These are phyloP conservation scores for Bacterosira constricta DNA, from an alignment of 108 stramenopile genomes.

Conservation along the genomic window DNA sequence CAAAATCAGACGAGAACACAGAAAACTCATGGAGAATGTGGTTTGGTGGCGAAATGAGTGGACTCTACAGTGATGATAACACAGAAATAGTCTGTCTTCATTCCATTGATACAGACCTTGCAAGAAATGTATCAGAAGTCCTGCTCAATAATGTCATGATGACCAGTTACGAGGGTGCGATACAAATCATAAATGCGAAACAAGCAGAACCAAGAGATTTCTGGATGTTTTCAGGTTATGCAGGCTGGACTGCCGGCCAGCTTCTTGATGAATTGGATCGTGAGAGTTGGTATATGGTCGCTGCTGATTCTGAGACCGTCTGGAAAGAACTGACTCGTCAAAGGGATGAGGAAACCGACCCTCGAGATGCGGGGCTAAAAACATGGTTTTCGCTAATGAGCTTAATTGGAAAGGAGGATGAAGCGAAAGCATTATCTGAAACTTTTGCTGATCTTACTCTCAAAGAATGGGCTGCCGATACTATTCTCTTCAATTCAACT, in stretches of 20 bases:
- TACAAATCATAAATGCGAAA: constrained; percentile 35
- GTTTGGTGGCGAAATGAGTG: constrained; percentile 66
- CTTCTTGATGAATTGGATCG: constrained; percentile 53
- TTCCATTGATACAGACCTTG: constrained; percentile 28
- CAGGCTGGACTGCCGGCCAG: constrained; percentile 61
- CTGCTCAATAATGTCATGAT: constrained; percentile 45
- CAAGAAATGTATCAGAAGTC: constrained; percentile 42
- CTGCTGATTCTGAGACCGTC: constrained; percentile 40
- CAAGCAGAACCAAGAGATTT: constrained; percentile 37
- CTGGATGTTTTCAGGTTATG: constrained; percentile 57
- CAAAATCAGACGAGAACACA: constrained; percentile 3
- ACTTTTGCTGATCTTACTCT: constrained; percentile 62
- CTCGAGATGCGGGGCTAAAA: constrained; percentile 55
- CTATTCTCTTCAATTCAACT: constrained; percentile 9
- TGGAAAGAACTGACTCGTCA: constrained; percentile 30
- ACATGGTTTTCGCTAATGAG: constrained; percentile 54
- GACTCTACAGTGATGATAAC: constrained; percentile 27
- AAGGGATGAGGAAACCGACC: constrained; percentile 29
- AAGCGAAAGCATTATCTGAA: constrained; percentile 5
- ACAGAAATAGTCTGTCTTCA: constrained; percentile 55
- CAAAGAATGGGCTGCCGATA: constrained; percentile 59
- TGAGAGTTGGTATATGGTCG: constrained; percentile 57
- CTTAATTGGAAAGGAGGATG: constrained; percentile 28
- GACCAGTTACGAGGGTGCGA: constrained; percentile 52
- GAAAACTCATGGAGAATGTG: constrained; percentile 43